phyloP scores from a whole-genome alignment of 192 early-diverging fungal genomes.

The Backusella sp. region DNA sequence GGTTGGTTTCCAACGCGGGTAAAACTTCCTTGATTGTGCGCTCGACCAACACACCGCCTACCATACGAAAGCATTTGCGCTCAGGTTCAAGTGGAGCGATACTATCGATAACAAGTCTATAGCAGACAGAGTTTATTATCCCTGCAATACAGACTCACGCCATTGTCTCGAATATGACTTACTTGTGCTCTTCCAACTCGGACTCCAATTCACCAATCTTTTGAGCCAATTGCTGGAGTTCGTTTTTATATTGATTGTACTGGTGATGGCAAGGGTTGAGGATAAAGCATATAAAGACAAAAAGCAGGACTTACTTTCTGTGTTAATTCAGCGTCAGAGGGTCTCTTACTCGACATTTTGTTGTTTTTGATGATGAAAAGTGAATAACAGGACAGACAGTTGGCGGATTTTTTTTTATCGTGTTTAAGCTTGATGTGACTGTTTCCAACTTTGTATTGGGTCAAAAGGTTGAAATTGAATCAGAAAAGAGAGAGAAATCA shows the following conservation, averaged over 20 bases:
- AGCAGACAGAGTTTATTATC: background rate
- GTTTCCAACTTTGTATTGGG: no score
- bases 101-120: conserved; percentile 90
- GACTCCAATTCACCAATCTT: conserved; percentile 95
- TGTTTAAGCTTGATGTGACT: no score
- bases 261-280: background rate
- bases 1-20: conserved; percentile 84
- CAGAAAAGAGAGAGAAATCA: no score
- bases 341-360: conserved; percentile 10
- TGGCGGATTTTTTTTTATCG: no score
- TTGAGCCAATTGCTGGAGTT: conserved; percentile 80
- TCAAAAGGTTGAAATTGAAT: no score
- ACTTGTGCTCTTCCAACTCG: conserved; percentile 94
- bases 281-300: background rate
- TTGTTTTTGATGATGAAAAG: background rate
- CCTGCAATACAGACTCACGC: no score
- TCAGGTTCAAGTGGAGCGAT: conserved; percentile 74
- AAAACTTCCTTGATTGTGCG: conserved; percentile 90
- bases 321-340: conserved; percentile 20
- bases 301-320: conserved; percentile 3
- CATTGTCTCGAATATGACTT: conserved; percentile 12
- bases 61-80: conserved; percentile 91
- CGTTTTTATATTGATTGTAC: conserved; percentile 72
- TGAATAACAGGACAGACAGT: background rate
- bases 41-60: conserved; percentile 93